A percentile compares a stretch with the other conserved stretches of the same genome.
These are phyloP conservation scores for Penicillium chermesinum DNA, from an alignment of 495 filamentous ascomycete genomes.

Conservation along the genomic window DNA sequence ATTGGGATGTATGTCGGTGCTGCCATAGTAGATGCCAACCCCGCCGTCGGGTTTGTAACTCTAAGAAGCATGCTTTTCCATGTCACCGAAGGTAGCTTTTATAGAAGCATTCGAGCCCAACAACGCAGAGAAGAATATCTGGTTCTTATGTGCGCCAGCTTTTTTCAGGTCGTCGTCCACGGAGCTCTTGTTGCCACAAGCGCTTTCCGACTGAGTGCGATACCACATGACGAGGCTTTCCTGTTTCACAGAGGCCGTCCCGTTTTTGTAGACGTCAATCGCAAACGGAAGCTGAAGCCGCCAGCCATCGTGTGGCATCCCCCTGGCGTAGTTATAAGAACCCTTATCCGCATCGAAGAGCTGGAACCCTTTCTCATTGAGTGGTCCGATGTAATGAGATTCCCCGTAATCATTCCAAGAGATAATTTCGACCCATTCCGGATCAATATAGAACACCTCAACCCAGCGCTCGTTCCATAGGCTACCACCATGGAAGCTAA, in stretches of 20 bases:
- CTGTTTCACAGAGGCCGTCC: slow-evolving; percentile 36
- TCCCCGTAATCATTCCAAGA: slow-evolving; percentile 76
- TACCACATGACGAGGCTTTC: slow-evolving; percentile 63
- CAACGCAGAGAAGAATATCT: slow-evolving; percentile 36
- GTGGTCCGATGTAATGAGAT: slow-evolving; percentile 66
- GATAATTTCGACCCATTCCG: slow-evolving; percentile 55
- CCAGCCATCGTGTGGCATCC: slow-evolving; percentile 54
- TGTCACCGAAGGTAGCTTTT: slow-evolving; percentile 47
- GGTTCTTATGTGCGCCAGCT: slow-evolving; percentile 22
- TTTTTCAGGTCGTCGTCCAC: slow-evolving; percentile 2
- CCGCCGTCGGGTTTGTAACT: slow-evolving; percentile 24
- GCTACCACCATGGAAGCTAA: slow-evolving; percentile 65
- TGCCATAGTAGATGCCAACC: slow-evolving; percentile 48
- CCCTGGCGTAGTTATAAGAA: slow-evolving; percentile 46
- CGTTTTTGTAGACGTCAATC: slow-evolving; percentile 58
- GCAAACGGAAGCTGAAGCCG: slow-evolving; percentile 54
- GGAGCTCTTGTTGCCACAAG: slow-evolving; percentile 34
- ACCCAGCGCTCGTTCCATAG: slow-evolving; percentile 74
- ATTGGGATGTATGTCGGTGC: slow-evolving; percentile 41
- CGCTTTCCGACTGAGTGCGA: slow-evolving; percentile 38
- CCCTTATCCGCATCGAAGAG: slow-evolving; percentile 41
- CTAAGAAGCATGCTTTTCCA: slow-evolving; percentile 20
- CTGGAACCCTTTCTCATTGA: slow-evolving; percentile 32
- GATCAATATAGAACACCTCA: slow-evolving; percentile 60
- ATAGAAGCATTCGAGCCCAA: slow-evolving; percentile 32